Conservation (phyloP, 768 basidiomycete species). For the Naganishia friedmannii region DNA sequence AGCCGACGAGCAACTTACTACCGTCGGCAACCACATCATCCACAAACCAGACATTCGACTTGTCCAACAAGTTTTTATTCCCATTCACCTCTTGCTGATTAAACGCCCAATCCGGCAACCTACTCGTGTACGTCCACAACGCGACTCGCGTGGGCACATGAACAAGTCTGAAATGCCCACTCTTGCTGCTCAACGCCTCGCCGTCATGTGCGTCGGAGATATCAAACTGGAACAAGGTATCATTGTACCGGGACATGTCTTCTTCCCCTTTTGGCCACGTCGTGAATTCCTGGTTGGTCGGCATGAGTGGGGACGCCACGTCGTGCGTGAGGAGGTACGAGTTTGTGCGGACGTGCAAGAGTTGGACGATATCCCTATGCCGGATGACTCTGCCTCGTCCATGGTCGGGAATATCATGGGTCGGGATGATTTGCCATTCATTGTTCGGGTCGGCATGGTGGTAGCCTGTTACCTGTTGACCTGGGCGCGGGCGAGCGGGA, state of each 20-base stretch:
- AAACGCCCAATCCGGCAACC: conserved; percentile 91
- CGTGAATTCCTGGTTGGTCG: conserved; percentile 98
- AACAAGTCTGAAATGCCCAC: conserved; percentile 83
- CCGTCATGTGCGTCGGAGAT: conserved; percentile 72
- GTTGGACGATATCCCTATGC: conserved; percentile 80
- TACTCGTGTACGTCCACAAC: conserved; percentile 81
- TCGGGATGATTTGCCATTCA: conserved; percentile 90
- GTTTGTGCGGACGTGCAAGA: conserved; percentile 82
- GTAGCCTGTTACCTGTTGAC: conserved; percentile 95
- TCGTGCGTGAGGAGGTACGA: conserved; percentile 87
- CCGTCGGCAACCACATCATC: conserved; percentile 75
- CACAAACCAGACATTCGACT: conserved; percentile 80
- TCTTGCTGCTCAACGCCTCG: conserved; percentile 87
- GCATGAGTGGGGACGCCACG: conserved; percentile 92
- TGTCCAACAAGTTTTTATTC: conserved; percentile 83
- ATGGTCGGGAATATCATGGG: conserved; percentile 87
- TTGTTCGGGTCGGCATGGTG: conserved; percentile 93
- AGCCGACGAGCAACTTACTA: conserved; percentile 56
- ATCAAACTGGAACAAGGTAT: conserved; percentile 79
- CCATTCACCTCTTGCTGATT: conserved; percentile 98
- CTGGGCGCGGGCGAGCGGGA: conserved; percentile 51
- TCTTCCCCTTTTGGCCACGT: conserved; percentile 77
- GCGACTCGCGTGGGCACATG: conserved; percentile 87
- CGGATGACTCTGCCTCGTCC: conserved; percentile 89
- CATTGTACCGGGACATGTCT: conserved; percentile 66